Conservation (phyloP, 352 stramenopile genomes). For the Globisporangium splendens region DNA sequence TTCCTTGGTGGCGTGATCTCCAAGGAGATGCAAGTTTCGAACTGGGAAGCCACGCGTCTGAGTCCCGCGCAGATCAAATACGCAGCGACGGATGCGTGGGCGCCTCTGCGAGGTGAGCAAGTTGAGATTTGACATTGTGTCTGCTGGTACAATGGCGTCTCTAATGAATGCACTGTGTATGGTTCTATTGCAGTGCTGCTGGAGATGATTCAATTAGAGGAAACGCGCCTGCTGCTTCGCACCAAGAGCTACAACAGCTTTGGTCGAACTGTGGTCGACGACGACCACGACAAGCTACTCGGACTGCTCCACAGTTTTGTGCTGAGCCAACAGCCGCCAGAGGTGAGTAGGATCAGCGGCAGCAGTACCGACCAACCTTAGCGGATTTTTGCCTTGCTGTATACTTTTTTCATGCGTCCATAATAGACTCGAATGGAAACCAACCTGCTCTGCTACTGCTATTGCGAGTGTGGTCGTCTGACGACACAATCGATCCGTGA, state of each 20-base stretch:
- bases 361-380: slow-evolving; percentile 1
- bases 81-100: slow-evolving; percentile 77
- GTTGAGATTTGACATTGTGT: slow-evolving; percentile 8
- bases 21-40: slow-evolving; percentile 87
- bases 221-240: slow-evolving; percentile 44
- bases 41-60: slow-evolving; percentile 72
- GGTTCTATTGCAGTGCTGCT: slow-evolving; percentile 47
- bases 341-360: slow-evolving; percentile 10
- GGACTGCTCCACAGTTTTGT: slow-evolving; percentile 40
- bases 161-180: background rate
- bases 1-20: slow-evolving; percentile 66
- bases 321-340: slow-evolving; percentile 15
- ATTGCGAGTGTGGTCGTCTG: no score
- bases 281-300: slow-evolving; percentile 44
- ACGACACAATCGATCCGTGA: slow-evolving; percentile 2
- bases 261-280: slow-evolving; percentile 28
- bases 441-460: slow-evolving; percentile 8
- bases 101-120: slow-evolving; percentile 56
- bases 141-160: no score
- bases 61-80: slow-evolving; percentile 73
- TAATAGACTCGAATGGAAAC: slow-evolving; percentile 26
- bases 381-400: background rate
- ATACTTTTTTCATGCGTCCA: slow-evolving; percentile 5
- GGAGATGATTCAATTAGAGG: slow-evolving; percentile 67
- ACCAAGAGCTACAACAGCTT: slow-evolving; percentile 68